These are phyloP conservation scores for Huntiella bhutanensis DNA, from an alignment of 2,329 filamentous ascomycete species.

Conservation along the genomic window DNA sequence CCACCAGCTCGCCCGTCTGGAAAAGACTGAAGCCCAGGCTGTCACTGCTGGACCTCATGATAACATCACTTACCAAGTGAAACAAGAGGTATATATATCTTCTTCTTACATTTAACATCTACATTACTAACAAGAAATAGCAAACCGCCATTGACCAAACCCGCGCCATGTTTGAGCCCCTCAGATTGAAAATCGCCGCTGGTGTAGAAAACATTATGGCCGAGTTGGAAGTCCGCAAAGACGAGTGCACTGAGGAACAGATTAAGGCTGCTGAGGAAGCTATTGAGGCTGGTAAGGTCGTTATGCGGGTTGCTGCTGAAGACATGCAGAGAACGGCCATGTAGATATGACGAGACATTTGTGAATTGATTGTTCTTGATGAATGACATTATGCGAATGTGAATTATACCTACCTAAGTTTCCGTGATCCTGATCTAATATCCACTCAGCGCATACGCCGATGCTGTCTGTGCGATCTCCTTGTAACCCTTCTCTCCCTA, in stretches of 20 bases:
- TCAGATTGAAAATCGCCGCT: constrained; percentile 52
- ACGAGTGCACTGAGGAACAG: constrained; percentile 28
- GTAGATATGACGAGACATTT: too few relatives aligned
- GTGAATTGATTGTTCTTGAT: background rate
- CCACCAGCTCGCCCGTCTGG: constrained; percentile 53
- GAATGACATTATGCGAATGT: background rate
- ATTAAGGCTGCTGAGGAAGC: constrained; percentile 35
- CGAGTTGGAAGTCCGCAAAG: constrained; percentile 47
- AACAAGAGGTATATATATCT: constrained; percentile 60
- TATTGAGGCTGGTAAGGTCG: constrained; percentile 29
- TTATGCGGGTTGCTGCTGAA: constrained; percentile 7
- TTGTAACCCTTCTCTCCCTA: constrained; percentile 20
- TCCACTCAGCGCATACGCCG: constrained; percentile 42
- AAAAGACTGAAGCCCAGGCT: constrained; percentile 31
- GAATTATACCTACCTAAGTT: too few relatives aligned
- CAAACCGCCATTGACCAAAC: constrained; percentile 66
- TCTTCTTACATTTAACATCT: background rate
- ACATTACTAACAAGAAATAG: constrained; percentile 16
- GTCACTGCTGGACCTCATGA: constrained; percentile 40
- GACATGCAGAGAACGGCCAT: background rate
- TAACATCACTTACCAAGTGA: constrained; percentile 62
- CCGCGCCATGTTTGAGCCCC: constrained; percentile 55
- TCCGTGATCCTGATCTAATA: background rate
- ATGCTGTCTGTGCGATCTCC: constrained; percentile 29
- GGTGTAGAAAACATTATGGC: constrained; percentile 57